Evolutionary conservation across 208 protist species (phyloP).

Genomic region (Leishmania turanica): DNA sequence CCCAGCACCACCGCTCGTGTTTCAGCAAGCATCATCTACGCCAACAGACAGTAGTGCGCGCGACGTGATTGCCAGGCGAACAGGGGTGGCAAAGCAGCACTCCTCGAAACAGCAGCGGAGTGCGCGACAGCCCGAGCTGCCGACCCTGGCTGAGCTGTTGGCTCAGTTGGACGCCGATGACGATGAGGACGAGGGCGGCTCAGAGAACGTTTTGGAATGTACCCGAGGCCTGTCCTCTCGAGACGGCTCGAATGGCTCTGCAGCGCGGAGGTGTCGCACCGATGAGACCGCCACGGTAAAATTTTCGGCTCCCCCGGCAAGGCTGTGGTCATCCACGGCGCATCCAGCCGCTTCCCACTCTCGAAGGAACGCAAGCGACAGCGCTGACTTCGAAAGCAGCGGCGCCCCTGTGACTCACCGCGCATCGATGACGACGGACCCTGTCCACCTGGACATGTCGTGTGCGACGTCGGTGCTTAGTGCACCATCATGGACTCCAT

Average conservation of each 20-base stretch:
- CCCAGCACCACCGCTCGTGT: slow-evolving; percentile 14
- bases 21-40: not conserved
- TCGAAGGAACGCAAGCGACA: not conserved
- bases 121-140: slow-evolving; percentile 10
- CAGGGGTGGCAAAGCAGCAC: not conserved
- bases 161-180: slow-evolving; percentile 16
- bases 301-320: not conserved
- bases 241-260: not conserved
- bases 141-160: slow-evolving; percentile 28
- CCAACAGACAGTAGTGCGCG: not conserved
- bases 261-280: no score
- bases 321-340: not conserved
- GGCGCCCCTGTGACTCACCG: not conserved
- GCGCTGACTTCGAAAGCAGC: not conserved
- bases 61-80: not conserved
- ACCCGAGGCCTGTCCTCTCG: not conserved
- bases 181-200: not conserved
- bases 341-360: not conserved
- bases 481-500: not conserved
- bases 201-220: not conserved
- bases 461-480: not conserved
- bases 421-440: not conserved
- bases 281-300: not conserved
- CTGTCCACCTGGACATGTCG: not conserved
- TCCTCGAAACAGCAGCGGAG: not conserved